Base-by-base conservation (phyloP, 2,329 filamentous ascomycete species). In the Penicillium crustosum region DNA sequence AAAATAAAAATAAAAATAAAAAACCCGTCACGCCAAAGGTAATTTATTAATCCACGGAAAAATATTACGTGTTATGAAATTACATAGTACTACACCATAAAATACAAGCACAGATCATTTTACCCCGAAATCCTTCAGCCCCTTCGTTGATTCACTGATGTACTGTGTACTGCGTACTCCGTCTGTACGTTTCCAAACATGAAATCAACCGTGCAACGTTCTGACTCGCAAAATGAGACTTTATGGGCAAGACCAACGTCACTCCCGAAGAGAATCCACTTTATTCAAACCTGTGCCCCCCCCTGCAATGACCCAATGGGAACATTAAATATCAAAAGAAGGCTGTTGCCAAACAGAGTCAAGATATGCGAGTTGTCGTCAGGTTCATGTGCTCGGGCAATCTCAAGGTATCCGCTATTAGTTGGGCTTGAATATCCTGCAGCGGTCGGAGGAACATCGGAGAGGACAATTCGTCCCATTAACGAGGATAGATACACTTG, bases 321-420 rank as follows among this genome's bases (percentile, higher is more conserved):
- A 51, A 25, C 17, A 27, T 35, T 39, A 17, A 42, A 7, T 42
- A 23, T 21, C 33, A 4, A 21, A 36, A 2, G 17, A 39, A 51
- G 38, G 38, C 7, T 55, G 49, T 48, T 47, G 42, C 55, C 55
- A 48, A 53, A 57, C 55, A 9, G 9, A 57, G 55, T 53, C 36
- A 53, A 57, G 42, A 57, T 57, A 23, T 53, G 49, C 55, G 17
- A 53, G 27, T 21, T 50, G 43, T 41, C 27, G 41, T 53, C 49
- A 29, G 27, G 29, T 36, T 44, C 38, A 25, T 27, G n/a, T 43
- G 38, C 36, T 15, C 19, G 6, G 27, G 27, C 12, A 43, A 7
- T 41, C 17, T 35, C 5, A 15, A 25, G 23, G 31, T 25, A 42
- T 41, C 29, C 53, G 35, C 19, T 49, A 42, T 55, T 47, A n/a